Conservation (phyloP, 2,329 filamentous ascomycete species). For the Botrytis aclada region DNA sequence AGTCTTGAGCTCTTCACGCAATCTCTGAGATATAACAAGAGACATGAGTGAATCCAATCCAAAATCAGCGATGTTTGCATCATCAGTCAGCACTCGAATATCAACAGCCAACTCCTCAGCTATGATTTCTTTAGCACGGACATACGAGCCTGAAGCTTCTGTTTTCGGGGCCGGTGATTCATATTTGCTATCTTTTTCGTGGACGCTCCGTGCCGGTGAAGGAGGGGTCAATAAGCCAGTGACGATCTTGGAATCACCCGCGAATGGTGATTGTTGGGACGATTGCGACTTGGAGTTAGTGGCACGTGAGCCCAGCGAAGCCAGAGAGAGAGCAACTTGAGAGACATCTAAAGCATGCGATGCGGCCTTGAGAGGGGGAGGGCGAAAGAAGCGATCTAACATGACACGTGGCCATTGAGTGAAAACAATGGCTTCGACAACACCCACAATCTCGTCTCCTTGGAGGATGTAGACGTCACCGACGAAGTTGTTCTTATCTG, state of each 20-base stretch:
- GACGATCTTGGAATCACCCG: not conserved
- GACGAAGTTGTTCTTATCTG: constrained; percentile 45
- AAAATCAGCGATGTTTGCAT: constrained; percentile 42
- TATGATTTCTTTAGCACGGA: not conserved
- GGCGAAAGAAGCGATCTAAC: not conserved
- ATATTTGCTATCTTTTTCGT: not conserved
- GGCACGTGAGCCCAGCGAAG: not conserved
- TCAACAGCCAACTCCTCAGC: constrained; percentile 44
- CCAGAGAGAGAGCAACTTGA: not conserved
- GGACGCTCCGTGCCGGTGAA: not conserved
- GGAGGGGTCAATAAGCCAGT: not conserved
- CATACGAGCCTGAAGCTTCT: not conserved
- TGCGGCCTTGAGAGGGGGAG: not conserved
- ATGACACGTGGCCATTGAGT: not conserved
- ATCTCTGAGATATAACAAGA: constrained; percentile 41
- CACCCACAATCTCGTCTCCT: constrained; percentile 36
- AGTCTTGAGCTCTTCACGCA: constrained; percentile 53
- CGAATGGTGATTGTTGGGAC: not conserved
- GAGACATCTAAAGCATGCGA: not conserved
- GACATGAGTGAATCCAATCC: not conserved
- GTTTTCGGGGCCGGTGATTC: not conserved
- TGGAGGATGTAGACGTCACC: constrained; percentile 42
- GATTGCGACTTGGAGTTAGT: not conserved
- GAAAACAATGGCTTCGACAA: constrained; percentile 34
- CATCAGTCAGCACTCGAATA: constrained; percentile 47